A percentile compares a stretch with the other conserved stretches of the same genome.
phyloP scores from a whole-genome alignment of 192 early-diverging fungal genomes.

The Dissophora ornata region DNA sequence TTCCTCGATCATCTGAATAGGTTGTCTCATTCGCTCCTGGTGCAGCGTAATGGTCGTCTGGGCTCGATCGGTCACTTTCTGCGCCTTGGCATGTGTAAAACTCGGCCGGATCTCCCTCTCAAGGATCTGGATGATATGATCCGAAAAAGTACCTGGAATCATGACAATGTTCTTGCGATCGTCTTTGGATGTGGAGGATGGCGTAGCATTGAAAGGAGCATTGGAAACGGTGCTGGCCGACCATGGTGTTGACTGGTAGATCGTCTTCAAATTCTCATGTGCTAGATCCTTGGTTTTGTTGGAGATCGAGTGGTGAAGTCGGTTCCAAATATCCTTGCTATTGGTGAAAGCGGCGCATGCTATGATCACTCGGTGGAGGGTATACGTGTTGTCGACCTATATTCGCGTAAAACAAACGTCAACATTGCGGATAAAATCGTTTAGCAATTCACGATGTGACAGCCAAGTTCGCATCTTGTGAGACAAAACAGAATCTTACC shows the following conservation, averaged over 20 bases:
- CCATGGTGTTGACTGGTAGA: constrained; percentile 32
- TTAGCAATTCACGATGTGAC: no score
- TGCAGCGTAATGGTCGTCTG: constrained; percentile 23
- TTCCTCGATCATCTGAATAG: background rate
- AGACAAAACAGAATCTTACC: constrained; percentile 1
- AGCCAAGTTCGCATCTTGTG: no score
- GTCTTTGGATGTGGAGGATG: background rate
- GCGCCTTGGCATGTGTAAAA: constrained; percentile 31
- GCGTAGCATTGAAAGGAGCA: background rate
- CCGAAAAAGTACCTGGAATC: constrained; percentile 37
- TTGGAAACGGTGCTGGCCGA: background rate
- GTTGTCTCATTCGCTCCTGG: constrained; percentile 16
- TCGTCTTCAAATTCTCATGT: constrained; percentile 11
- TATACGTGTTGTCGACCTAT: constrained; percentile 41
- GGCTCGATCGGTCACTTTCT: constrained; percentile 20
- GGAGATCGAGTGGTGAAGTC: background rate
- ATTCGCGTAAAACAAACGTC: background rate
- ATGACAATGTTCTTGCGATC: constrained; percentile 4
- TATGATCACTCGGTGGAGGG: constrained; percentile 35
- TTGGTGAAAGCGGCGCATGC: constrained; percentile 45
- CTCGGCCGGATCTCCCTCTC: constrained; percentile 34
- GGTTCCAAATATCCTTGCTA: constrained; percentile 31
- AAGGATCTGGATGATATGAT: constrained; percentile 36
- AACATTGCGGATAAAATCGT: no score
- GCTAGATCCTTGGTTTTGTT: background rate